Percentiles rank a stretch among this genome's conserved stretches.
Conservation (phyloP, 306 rosid species). For the Quercus robur region DNA sequence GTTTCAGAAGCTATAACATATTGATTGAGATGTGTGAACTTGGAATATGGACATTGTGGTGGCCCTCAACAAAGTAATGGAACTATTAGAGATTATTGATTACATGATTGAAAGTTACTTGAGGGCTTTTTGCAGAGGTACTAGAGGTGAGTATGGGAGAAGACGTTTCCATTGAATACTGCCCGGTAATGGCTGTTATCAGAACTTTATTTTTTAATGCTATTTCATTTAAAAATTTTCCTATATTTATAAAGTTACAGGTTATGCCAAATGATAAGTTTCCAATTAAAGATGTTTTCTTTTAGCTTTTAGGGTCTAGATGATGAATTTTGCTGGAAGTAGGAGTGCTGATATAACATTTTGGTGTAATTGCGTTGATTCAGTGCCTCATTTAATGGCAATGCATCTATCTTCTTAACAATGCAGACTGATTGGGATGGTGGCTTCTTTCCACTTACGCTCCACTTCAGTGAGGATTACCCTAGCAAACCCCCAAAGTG, state of each 20-base stretch:
- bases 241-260: neutral
- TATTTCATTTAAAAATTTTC: neutral
- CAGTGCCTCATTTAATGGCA: neutral
- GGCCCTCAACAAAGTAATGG: neutral
- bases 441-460: conserved; percentile 16
- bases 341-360: neutral
- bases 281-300: neutral
- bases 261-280: neutral
- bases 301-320: neutral
- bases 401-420: neutral
- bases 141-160: neutral
- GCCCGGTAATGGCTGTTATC: neutral
- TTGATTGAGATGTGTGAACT: neutral
- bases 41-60: neutral
- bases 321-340: neutral
- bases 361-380: neutral
- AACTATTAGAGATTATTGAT: neutral
- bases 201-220: neutral
- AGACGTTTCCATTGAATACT: neutral
- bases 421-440: conserved; percentile 30
- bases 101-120: neutral
- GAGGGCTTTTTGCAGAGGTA: neutral
- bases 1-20: neutral
- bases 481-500: conserved; percentile 24
- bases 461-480: conserved; percentile 1